phyloP scores from a whole-genome alignment of 139 green algal genomes.

The Nannochloris sp. region DNA sequence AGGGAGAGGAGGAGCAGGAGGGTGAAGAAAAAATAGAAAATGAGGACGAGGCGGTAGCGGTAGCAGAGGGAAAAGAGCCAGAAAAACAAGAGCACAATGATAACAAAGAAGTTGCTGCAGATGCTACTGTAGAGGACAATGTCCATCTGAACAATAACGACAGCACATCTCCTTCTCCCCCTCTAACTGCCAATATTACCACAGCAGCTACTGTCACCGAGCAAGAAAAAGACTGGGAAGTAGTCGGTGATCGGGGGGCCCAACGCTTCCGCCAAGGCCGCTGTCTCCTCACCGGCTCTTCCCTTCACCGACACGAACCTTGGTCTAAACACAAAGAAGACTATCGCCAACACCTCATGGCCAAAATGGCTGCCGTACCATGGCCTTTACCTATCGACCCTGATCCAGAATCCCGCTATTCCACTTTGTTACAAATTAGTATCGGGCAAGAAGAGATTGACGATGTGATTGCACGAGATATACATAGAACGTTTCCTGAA shows the following conservation, averaged over 20 bases:
- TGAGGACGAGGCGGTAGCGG: background rate
- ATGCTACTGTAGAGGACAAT: too few species aligned
- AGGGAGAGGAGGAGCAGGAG: background rate
- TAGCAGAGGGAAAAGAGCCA: background rate
- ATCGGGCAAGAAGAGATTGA: conserved; percentile 71
- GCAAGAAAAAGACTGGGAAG: conserved; percentile 17
- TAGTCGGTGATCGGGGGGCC: conserved; percentile 5
- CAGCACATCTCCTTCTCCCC: background rate
- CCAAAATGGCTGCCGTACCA: conserved; percentile 48
- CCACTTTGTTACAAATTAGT: conserved; percentile 68
- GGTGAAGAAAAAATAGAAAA: background rate
- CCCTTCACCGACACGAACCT: background rate
- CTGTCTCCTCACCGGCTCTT: background rate
- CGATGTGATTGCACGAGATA: conserved; percentile 84
- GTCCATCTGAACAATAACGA: background rate
- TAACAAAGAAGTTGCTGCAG: too few species aligned
- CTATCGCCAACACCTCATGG: conserved; percentile 36
- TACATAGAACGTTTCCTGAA: conserved; percentile 93
- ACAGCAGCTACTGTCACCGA: background rate
- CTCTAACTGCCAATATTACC: background rate
- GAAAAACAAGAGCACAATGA: too few species aligned
- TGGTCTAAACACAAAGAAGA: background rate
- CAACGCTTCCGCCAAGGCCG: conserved; percentile 11
- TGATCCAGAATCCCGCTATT: conserved; percentile 45
- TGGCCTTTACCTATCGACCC: conserved; percentile 44